Evolutionary conservation across 1,284 basidiomycete species (phyloP), one percentile per base, ranked within the genome.

Genomic region (Blastosporella zonata): DNA sequence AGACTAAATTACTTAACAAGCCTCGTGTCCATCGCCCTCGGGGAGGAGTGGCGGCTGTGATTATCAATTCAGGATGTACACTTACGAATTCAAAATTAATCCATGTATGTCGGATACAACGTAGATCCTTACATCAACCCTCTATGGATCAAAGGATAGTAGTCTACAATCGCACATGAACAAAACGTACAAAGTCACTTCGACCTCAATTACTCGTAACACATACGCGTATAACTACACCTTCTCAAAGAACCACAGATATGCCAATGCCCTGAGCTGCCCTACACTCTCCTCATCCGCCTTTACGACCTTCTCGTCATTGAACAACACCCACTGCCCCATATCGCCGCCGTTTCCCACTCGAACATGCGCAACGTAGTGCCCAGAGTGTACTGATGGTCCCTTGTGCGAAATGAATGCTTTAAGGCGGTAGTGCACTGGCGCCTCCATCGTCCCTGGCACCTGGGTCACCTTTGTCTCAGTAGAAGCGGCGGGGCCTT

Each of bases 381-480:
- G 95, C 0, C 94, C 95, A 0, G 91, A 94, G 65, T 96, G 93
- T 17, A 95, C 91, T 0, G 90, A 93, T 0, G 93, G 90, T 0
- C 95, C 96, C 61, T 97, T 98, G 75, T 99, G 96, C 48, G 93
- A 97, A 61, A 99, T 85, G 72, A 98, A 98, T 7, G 90, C 90
- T 66, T 93, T 92, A 25, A 97, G 78, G 33, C 73, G 73, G 71
- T 93, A 98, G 13, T 68, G 69, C 0, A 87, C 93, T 0, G 95
- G 95, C 0, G 93, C 72, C 2, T 61, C 60, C 18, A 69, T 68
- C n/a, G 78, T 74, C 15, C 87, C 82, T 18, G 62, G 61, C n/a
- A 27, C 25, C 25, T 27, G 25, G 15, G 15, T 15, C 0, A 68
- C 37, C 1, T 55, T n/a, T 1, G 61, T 46, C 6, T 66, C 38